Conservation (phyloP, 2,329 filamentous ascomycete genomes). For the Aspergillus udagawae region DNA sequence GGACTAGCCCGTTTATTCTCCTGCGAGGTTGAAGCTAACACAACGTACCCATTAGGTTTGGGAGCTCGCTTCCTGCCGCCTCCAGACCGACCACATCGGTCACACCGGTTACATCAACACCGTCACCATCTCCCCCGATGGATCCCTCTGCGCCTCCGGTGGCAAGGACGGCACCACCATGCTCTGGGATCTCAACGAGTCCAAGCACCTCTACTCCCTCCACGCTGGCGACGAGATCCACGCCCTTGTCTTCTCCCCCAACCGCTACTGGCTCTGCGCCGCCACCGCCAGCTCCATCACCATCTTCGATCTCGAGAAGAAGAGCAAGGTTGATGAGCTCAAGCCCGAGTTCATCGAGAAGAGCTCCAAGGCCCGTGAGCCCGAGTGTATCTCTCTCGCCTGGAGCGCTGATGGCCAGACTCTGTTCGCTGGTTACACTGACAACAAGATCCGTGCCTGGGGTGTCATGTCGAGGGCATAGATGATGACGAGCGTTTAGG, state of each 20-base stretch:
- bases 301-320: constrained; percentile 99
- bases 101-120: constrained; percentile 99
- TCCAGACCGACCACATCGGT: constrained; percentile 99
- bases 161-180: constrained; percentile 99
- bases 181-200: constrained; percentile 99
- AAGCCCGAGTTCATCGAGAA: constrained; percentile 95
- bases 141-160: constrained; percentile 96
- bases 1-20: constrained; percentile 2
- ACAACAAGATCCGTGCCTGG: constrained; percentile 98
- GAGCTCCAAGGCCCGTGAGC: constrained; percentile 98
- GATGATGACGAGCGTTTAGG: constrained; percentile 18
- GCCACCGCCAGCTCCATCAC: constrained; percentile 97
- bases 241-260: constrained; percentile 99
- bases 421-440: constrained; percentile 98
- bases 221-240: constrained; percentile 99
- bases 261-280: constrained; percentile 99
- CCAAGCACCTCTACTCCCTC: constrained; percentile 99
- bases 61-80: constrained; percentile 98
- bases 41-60: constrained; percentile 66
- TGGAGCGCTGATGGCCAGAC: constrained; percentile 99
- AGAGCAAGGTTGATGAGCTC: constrained; percentile 99
- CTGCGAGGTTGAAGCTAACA: constrained; percentile 17
- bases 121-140: constrained; percentile 99
- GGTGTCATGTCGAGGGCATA: constrained; percentile 95
- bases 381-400: constrained; percentile 94